Conservation (phyloP, 2,329 filamentous ascomycete genomes). For the Cryphonectria japonica region DNA sequence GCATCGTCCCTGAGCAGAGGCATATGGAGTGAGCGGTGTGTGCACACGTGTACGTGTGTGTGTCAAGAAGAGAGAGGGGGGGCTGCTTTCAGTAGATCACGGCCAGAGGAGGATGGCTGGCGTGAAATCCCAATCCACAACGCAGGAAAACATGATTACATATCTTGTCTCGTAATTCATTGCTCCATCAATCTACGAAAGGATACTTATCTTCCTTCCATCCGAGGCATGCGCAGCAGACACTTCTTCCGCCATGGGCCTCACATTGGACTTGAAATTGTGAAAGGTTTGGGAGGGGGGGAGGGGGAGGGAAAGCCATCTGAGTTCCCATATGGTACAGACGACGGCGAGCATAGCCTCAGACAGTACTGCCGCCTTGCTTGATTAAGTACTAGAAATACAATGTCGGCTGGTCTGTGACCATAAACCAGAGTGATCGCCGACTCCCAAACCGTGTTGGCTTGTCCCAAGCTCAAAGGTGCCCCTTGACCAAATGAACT, state of each 20-base stretch:
- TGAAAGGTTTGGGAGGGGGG: too few species aligned
- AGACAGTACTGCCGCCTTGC: constrained; percentile 1
- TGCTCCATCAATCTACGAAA: too few species aligned
- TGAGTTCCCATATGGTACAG: constrained; percentile 1
- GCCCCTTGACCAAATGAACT: background rate
- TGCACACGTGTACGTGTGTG: too few species aligned
- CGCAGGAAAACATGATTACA: background rate
- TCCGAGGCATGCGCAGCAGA: too few species aligned
- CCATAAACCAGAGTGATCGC: background rate
- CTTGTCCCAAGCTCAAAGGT: background rate
- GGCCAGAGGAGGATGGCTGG: background rate
- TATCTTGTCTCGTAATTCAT: background rate
- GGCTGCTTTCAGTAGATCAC: too few species aligned
- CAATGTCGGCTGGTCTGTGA: background rate
- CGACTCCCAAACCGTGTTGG: background rate
- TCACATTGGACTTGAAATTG: background rate
- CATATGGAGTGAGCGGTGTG: constrained; percentile 11
- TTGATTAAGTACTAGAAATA: constrained; percentile 9
- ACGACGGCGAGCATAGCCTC: background rate
- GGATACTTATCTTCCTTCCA: too few species aligned
- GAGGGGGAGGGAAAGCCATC: background rate
- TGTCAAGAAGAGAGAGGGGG: too few species aligned
- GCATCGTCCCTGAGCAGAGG: constrained; percentile 73
- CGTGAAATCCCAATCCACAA: background rate
- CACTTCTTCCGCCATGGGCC: background rate